Evolutionary conservation across 257 asterid species (phyloP).

Genomic region (Eustoma russellianum): DNA sequence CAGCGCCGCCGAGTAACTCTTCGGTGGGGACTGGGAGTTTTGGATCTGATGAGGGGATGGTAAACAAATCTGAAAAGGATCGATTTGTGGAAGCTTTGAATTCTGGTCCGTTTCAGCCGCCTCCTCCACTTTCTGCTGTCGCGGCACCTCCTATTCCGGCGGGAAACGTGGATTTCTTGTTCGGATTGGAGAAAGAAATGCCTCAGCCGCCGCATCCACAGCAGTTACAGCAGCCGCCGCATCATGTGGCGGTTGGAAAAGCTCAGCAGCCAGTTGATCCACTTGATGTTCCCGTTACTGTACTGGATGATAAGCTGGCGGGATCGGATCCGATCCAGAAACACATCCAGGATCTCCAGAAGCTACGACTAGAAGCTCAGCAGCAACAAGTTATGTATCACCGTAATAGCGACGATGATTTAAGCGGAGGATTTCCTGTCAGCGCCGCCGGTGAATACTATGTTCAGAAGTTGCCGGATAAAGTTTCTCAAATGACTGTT

Average conservation of each 20-base stretch:
- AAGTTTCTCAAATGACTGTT: conserved; percentile 25
- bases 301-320: conserved; percentile 38
- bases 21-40: conserved; percentile 33
- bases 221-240: conserved; percentile 14
- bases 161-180: conserved; percentile 48
- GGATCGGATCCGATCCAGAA: conserved; percentile 87
- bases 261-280: conserved; percentile 18
- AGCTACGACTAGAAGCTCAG: conserved; percentile 61
- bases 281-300: conserved; percentile 26
- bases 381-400: conserved; percentile 29
- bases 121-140: conserved; percentile 29
- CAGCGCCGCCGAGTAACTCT: conserved; percentile 20
- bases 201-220: conserved; percentile 20
- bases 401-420: conserved; percentile 52
- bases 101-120: conserved; percentile 32
- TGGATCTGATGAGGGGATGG: conserved; percentile 48
- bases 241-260: conserved; percentile 7
- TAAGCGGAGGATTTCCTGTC: conserved; percentile 32
- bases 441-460: conserved; percentile 57
- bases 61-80: conserved; percentile 69
- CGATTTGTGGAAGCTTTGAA: conserved; percentile 89
- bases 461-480: conserved; percentile 45
- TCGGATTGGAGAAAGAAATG: conserved; percentile 58
- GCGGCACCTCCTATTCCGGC: conserved; percentile 24
- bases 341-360: conserved; percentile 88